Conservation (phyloP, 2,329 filamentous ascomycete species). For the Phoma sp. region DNA sequence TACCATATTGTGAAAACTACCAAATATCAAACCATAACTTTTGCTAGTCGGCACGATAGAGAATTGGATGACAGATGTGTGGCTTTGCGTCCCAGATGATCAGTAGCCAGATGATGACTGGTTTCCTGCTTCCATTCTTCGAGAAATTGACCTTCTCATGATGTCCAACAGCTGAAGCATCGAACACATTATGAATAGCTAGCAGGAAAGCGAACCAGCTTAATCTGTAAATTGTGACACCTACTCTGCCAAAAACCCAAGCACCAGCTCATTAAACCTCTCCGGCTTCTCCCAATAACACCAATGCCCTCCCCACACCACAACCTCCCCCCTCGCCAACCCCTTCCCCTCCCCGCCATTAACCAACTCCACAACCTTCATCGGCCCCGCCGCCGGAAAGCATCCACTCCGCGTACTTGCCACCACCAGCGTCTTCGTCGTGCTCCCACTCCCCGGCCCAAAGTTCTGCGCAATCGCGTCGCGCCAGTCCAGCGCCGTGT, state of each 20-base stretch:
- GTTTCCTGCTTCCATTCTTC: too few species aligned
- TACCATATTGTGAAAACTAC: too few species aligned
- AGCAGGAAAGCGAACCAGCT: too few species aligned
- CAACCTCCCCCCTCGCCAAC: constrained; percentile 23
- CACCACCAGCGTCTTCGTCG: constrained; percentile 29
- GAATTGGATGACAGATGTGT: too few species aligned
- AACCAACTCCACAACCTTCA: constrained; percentile 30
- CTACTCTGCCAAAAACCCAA: constrained; percentile 17
- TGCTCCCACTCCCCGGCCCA: constrained; percentile 20
- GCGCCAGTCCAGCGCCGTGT: constrained; percentile 38
- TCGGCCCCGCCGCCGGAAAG: constrained; percentile 33
- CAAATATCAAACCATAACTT: too few species aligned
- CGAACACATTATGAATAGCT: too few species aligned
- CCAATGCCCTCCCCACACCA: constrained; percentile 41
- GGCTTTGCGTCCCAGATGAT: too few species aligned
- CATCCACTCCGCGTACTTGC: constrained; percentile 38
- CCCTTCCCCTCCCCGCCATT: constrained; percentile 19
- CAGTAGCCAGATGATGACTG: too few species aligned
- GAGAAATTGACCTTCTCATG: too few species aligned
- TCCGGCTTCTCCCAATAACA: constrained; percentile 40
- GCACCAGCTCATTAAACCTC: constrained; percentile 28
- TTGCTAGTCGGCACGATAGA: too few species aligned
- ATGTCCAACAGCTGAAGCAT: too few species aligned
- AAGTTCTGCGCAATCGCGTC: constrained; percentile 28
- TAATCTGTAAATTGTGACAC: too few species aligned